Percentiles rank a stretch among this genome's conserved stretches.
Conservation (phyloP, 2,329 filamentous ascomycete species). For the Macroventuria anomochaeta region DNA sequence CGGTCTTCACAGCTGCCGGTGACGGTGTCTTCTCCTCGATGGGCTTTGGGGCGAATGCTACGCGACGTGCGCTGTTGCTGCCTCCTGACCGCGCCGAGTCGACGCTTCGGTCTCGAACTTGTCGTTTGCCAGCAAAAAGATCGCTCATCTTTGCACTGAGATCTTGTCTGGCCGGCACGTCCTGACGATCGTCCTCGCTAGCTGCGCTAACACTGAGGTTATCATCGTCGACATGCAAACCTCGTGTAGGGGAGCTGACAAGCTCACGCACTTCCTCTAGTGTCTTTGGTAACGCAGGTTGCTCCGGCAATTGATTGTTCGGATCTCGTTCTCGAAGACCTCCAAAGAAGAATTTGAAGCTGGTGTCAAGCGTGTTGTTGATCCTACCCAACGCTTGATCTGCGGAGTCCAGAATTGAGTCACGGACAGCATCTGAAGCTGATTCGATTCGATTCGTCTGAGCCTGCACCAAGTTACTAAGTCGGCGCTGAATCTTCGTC, state of each 20-base stretch:
- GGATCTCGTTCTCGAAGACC: conserved; percentile 74
- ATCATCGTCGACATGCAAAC: conserved; percentile 57
- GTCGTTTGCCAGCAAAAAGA: conserved; percentile 71
- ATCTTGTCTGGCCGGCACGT: conserved; percentile 37
- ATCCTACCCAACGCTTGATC: conserved; percentile 94
- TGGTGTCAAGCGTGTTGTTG: conserved; percentile 85
- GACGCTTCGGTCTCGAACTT: conserved; percentile 72
- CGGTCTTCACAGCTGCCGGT: conserved; percentile 32
- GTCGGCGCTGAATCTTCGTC: conserved; percentile 70
- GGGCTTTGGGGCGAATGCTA: conserved; percentile 53
- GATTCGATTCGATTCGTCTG: conserved; percentile 81
- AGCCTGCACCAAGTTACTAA: conserved; percentile 86
- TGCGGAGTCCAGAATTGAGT: conserved; percentile 75
- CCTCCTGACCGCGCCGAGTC: conserved; percentile 73
- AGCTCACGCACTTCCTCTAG: conserved; percentile 91
- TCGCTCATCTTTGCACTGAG: conserved; percentile 68
- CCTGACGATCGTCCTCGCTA: conserved; percentile 53
- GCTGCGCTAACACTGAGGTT: conserved; percentile 57
- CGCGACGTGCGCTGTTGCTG: conserved; percentile 66
- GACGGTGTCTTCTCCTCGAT: conserved; percentile 35
- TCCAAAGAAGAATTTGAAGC: conserved; percentile 91
- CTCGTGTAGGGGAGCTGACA: conserved; percentile 72
- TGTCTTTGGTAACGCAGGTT: conserved; percentile 76
- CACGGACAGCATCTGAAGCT: conserved; percentile 78
- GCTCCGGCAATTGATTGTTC: conserved; percentile 37